Evolutionary conservation across 257 asterid species (phyloP), one percentile per base, ranked within the genome.

Genomic region (Plantago major): DNA sequence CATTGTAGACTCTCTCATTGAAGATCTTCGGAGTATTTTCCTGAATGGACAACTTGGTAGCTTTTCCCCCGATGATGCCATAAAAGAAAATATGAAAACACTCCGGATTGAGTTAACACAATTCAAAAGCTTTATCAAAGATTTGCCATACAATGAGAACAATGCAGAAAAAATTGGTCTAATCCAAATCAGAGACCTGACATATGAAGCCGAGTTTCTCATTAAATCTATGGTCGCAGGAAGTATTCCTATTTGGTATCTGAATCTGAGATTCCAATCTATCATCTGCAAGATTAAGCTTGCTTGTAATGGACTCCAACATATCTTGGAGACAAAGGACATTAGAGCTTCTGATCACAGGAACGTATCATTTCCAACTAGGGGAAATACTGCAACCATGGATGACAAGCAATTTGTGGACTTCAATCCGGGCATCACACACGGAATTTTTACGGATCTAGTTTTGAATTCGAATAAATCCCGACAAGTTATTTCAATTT

Each of bases 171-270:
- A 22, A 22, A 22, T 1, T 1, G 26, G 49, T 58, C 66, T 12
- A 2, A 33, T 57, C 12, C 55, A 42, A 42, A 57, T 64, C 18
- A 64, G 69, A 57, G 70, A 70, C 38, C 42, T 63, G 9, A 66
- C 70, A 6, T 69, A 65, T 45, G 72, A 69, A 67, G 72, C 70
- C 11, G 72, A 70, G 57, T 64, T 64, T 37, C 22, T 65, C 13
- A 40, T 69, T 53, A 43, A 42, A 26, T 57, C 58, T n/a, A 42
- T 50, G 44, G 9, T 37, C 26, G 73, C 45, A 5, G 63, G 62
- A 30, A 44, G 17, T 19, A 18, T 54, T 66, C 64, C 66, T 15
- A 0, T 42, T 1, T 60, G 75, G 73, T 69, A 63, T 28, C 0
- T 65, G 14, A 19, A 11, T 28, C 42, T 43, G 14, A 60, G 70